A percentile compares a stretch with the other conserved stretches of the same genome.
These are phyloP conservation scores for Quambalaria eucalypti DNA, from an alignment of 1,284 basidiomycete species.

Conservation along the genomic window DNA sequence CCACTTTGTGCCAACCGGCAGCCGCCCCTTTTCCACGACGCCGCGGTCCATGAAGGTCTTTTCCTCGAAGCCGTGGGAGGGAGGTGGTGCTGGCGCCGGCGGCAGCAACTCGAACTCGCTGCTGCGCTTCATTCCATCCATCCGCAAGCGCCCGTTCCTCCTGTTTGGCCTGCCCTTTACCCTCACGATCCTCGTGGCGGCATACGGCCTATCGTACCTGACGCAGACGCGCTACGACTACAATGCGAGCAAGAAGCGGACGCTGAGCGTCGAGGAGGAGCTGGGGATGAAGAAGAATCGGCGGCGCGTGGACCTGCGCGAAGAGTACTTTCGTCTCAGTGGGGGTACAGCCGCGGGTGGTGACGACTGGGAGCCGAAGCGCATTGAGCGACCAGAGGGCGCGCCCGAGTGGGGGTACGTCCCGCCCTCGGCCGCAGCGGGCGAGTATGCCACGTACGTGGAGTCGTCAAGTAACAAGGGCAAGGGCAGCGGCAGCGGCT, in stretches of 20 bases:
- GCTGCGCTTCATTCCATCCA: conserved; percentile 2
- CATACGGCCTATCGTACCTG: conserved; percentile 72
- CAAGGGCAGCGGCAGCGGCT: background rate
- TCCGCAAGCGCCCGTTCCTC: conserved; percentile 50
- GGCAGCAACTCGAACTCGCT: no score
- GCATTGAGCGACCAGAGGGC: conserved; percentile 71
- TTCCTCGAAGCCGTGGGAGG: no score
- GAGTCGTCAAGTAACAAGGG: background rate
- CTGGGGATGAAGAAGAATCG: conserved; percentile 67
- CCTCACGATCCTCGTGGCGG: conserved; percentile 71
- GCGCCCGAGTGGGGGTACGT: conserved; percentile 75
- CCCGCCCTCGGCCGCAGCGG: conserved; percentile 48
- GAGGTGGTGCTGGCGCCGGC: no score
- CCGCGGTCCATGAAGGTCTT: no score
- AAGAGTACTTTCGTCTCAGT: conserved; percentile 68
- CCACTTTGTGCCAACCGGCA: no score
- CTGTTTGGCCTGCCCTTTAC: conserved; percentile 80
- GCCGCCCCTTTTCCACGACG: no score
- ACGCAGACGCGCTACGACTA: conserved; percentile 87
- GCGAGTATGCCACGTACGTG: background rate
- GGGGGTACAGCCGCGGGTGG: background rate
- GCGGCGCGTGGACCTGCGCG: conserved; percentile 80
- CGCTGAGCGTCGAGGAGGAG: conserved; percentile 72
- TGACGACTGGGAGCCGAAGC: conserved; percentile 71
- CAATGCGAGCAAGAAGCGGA: conserved; percentile 67